A percentile compares a stretch with the other conserved stretches of the same genome.
phyloP scores from a whole-genome alignment of 106 monocot genomes.

The Acanthochlamys bracteata region DNA sequence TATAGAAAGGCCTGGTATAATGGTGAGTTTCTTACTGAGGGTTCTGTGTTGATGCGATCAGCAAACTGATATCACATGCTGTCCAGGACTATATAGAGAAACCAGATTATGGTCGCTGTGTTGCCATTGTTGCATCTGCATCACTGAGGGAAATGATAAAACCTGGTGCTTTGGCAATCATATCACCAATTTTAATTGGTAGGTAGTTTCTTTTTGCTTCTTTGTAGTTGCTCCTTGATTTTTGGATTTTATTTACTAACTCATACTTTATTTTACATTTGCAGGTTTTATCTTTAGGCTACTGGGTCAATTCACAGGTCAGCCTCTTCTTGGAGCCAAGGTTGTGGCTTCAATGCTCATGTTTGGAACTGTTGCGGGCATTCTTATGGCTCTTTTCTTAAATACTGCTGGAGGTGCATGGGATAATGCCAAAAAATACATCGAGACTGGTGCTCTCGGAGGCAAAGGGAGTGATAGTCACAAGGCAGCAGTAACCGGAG shows the following conservation, averaged over 20 bases:
- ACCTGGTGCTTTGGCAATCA: constrained; percentile 85
- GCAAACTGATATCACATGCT: constrained; percentile 4
- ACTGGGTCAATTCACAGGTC: constrained; percentile 69
- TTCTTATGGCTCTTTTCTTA: constrained; percentile 95
- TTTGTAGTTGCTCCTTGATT: neutral
- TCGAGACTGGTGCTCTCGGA: constrained; percentile 95
- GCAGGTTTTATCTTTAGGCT: constrained; percentile 82
- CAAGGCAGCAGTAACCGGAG: constrained; percentile 95
- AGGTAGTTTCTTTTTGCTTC: constrained; percentile 8
- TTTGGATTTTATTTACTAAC: neutral
- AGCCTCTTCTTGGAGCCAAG: constrained; percentile 88
- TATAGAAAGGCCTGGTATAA: constrained; percentile 96
- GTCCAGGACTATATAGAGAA: constrained; percentile 90
- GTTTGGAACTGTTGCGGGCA: constrained; percentile 96
- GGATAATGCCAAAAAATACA: constrained; percentile 99
- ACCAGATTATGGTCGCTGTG: constrained; percentile 96
- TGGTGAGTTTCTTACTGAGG: constrained; percentile 45
- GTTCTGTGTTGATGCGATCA: neutral
- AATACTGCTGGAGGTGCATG: constrained; percentile 98
- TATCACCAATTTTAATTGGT: constrained; percentile 84
- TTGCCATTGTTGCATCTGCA: constrained; percentile 96
- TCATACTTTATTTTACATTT: constrained; percentile 5
- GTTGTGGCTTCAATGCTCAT: constrained; percentile 96
- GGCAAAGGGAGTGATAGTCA: constrained; percentile 97
- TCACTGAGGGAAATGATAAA: constrained; percentile 97